Base-by-base conservation (phyloP, 1,139 yeast species). In the Kodamaea plutei region DNA sequence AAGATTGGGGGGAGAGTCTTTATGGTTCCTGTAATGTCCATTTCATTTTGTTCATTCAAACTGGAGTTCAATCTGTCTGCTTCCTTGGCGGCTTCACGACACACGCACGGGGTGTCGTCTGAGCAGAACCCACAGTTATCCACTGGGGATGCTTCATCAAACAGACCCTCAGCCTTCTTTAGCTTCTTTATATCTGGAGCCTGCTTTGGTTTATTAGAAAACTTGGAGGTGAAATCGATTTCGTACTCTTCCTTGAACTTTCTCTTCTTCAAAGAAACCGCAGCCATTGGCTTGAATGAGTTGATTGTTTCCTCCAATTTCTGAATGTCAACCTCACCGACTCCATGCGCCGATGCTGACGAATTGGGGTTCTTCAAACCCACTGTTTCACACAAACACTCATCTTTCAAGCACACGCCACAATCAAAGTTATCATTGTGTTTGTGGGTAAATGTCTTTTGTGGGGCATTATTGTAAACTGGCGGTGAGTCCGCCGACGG, bases 61-160 rank as follows among this genome's bases (percentile, higher is more conserved):
- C 59, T 44, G 22, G 51, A 49, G 29, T 54, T 58, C 29, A 67
- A 46, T 22, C 57, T 44, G 1, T 71, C 73, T 2, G 73, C 73
- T 43, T 78, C 84, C 44, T 71, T 71, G 1, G 81, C 88, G 6
- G 89, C 84, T 49, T 82, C 96, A 19, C 91, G 76, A 55, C 97
- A 89, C 3, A 89, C 84, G 58, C 97, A 89, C 4, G 95, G 93
- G 0, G 95, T 80, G 41, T 82, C 94, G 45, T 84, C 95, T 1
- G 95, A 77, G 51, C 97, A 89, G 56, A 89, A 89, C 1, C 96
- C 96, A 58, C 97, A 89, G 39, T 80, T 75, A 41, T 84, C 94
- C 35, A 78, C 74, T 3, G 84, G 81, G 1, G 79, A 69, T 23
- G 58, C 42, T 40, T 61, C 65, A 44, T 67, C 55, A 32, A 66